Evolutionary conservation across 1,284 basidiomycete species (phyloP).

Genomic region (Exobasidium rhododendri): DNA sequence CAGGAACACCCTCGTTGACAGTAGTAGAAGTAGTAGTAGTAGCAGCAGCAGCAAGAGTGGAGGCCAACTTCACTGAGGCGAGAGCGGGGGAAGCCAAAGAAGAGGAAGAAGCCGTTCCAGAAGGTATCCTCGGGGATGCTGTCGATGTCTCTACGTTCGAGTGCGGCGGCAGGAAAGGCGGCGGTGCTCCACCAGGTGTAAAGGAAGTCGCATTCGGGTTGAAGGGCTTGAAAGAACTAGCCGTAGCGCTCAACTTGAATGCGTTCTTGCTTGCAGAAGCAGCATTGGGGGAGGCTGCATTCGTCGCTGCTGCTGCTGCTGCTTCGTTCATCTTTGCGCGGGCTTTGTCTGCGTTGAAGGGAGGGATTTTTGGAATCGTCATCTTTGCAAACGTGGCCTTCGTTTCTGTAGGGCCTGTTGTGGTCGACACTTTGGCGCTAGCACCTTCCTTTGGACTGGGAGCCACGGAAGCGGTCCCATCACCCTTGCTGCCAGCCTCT

Average conservation of each 20-base stretch:
- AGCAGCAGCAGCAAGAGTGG: conserved; percentile 20
- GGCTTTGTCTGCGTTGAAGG: conserved; percentile 69
- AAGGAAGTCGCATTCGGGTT: conserved; percentile 58
- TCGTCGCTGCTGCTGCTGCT: conserved; percentile 17
- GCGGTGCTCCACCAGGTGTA: conserved; percentile 53
- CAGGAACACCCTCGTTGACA: too few species aligned
- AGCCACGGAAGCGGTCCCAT: conserved; percentile 13
- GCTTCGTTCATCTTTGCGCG: conserved; percentile 24
- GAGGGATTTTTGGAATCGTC: conserved; percentile 80
- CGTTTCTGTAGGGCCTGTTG: conserved; percentile 26
- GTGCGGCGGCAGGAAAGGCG: neutral
- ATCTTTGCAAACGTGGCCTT: conserved; percentile 56
- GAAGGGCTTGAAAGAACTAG: conserved; percentile 68
- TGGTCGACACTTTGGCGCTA: neutral
- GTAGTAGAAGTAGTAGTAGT: conserved; percentile 28
- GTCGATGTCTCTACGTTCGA: neutral
- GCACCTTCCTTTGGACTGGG: conserved; percentile 1
- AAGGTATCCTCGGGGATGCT: neutral
- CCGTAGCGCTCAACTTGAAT: conserved; percentile 78
- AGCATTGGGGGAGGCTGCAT: conserved; percentile 15
- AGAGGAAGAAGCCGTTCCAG: neutral
- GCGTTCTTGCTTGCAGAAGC: conserved; percentile 56
- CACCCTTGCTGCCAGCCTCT: neutral
- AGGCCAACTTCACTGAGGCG: conserved; percentile 6
- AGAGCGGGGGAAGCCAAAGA: conserved; percentile 13